phyloP scores from a whole-genome alignment of 192 early-diverging fungal species.

The Piromyces finnis region DNA sequence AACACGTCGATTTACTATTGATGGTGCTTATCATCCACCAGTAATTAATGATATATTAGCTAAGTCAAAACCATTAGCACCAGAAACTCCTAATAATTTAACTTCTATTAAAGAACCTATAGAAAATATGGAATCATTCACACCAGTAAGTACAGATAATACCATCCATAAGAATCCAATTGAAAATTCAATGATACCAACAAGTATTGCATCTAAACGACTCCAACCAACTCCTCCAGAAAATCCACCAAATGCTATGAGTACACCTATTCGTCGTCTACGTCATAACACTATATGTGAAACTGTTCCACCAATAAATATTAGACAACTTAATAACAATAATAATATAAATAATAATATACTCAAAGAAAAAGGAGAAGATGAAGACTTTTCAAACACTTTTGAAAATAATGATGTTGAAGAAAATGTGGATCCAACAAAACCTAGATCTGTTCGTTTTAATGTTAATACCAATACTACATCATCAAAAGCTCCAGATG shows the following conservation, averaged over 20 bases:
- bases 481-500: slow-evolving; percentile 33
- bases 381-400: neutral
- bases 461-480: slow-evolving; percentile 46
- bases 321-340: neutral
- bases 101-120: neutral
- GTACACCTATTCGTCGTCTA: neutral
- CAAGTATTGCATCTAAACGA: too few species aligned
- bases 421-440: slow-evolving; percentile 7
- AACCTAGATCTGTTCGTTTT: slow-evolving; percentile 39
- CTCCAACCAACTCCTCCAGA: neutral
- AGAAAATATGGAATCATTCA: too few species aligned
- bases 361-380: neutral
- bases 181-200: neutral
- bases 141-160: too few species aligned
- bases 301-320: neutral
- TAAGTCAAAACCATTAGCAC: neutral
- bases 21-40: neutral
- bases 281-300: neutral
- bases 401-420: neutral
- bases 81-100: neutral
- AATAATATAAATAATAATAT: neutral
- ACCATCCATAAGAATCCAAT: too few species aligned
- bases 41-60: neutral
- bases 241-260: neutral
- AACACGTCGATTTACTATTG: neutral